A percentile compares a stretch with the other conserved stretches of the same genome.
Conservation (phyloP, 202 grass and related monocot species). For the Alloteropsis angusta region DNA sequence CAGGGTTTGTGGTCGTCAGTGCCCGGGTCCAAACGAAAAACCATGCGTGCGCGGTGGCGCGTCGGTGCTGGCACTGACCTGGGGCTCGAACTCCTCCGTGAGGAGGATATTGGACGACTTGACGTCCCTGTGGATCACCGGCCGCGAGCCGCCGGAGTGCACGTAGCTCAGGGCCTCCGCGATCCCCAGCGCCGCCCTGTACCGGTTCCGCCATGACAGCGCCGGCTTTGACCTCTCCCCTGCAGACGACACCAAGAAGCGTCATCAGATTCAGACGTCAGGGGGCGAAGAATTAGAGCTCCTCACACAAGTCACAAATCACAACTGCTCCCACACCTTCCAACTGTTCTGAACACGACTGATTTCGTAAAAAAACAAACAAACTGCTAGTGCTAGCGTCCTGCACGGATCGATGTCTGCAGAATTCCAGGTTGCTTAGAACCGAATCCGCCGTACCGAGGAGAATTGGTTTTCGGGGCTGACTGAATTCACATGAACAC, state of each 20-base stretch:
- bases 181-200: conserved; percentile 59
- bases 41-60: too few species aligned
- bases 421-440: not conserved
- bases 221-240: conserved; percentile 41
- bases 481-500: not conserved
- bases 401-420: not conserved
- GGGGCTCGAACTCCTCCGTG: conserved; percentile 57
- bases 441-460: not conserved
- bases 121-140: conserved; percentile 91
- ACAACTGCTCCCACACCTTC: not conserved
- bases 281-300: not conserved
- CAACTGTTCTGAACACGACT: conserved; percentile 24
- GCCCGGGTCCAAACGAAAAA: not conserved
- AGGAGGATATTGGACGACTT: conserved; percentile 99
- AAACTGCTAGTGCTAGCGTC: not conserved
- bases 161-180: conserved; percentile 75
- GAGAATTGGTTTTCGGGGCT: not conserved
- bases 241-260: not conserved
- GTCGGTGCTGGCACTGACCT: conserved; percentile 24
- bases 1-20: not conserved
- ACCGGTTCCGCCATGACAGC: conserved; percentile 68
- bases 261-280: not conserved
- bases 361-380: not conserved
- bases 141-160: conserved; percentile 49
- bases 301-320: too few species aligned